These are phyloP conservation scores for Penicillium sp. DNA, from an alignment of 2,329 filamentous ascomycete species.

Conservation along the genomic window DNA sequence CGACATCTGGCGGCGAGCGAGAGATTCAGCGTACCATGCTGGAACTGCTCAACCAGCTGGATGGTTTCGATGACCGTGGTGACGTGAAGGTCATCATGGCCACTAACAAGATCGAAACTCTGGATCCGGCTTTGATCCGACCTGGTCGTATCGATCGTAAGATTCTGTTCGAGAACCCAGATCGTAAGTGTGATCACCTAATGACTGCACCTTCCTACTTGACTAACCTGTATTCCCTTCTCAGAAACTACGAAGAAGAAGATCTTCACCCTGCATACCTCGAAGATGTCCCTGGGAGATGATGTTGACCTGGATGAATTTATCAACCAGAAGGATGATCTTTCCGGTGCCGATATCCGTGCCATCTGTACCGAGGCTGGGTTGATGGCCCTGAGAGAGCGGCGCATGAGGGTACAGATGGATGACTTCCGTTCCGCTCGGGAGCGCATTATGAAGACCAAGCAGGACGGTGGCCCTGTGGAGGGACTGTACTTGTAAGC, in stretches of 20 bases:
- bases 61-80: slow-evolving; percentile 97
- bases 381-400: slow-evolving; percentile 88
- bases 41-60: slow-evolving; percentile 95
- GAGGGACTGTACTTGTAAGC: slow-evolving; percentile 96
- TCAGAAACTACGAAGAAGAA: slow-evolving; percentile 88
- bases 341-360: slow-evolving; percentile 97
- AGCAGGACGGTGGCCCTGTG: slow-evolving; percentile 90
- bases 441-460: slow-evolving; percentile 95
- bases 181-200: slow-evolving; percentile 55
- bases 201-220: not conserved
- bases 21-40: slow-evolving; percentile 99
- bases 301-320: slow-evolving; percentile 99
- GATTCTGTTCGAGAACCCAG: slow-evolving; percentile 78
- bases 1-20: slow-evolving; percentile 92
- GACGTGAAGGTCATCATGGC: slow-evolving; percentile 99
- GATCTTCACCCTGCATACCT: slow-evolving; percentile 97
- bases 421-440: slow-evolving; percentile 91
- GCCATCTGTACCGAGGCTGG: slow-evolving; percentile 98
- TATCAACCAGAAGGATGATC: slow-evolving; percentile 96
- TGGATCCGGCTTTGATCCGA: slow-evolving; percentile 94
- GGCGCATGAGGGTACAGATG: slow-evolving; percentile 98
- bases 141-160: slow-evolving; percentile 98
- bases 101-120: slow-evolving; percentile 98
- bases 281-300: slow-evolving; percentile 95
- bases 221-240: slow-evolving; percentile 25